A percentile compares a stretch with the other conserved stretches of the same genome.
These are phyloP conservation scores for Fraxinus xanthoxyloides DNA, from an alignment of 305 asterid genomes.

Conservation along the genomic window DNA sequence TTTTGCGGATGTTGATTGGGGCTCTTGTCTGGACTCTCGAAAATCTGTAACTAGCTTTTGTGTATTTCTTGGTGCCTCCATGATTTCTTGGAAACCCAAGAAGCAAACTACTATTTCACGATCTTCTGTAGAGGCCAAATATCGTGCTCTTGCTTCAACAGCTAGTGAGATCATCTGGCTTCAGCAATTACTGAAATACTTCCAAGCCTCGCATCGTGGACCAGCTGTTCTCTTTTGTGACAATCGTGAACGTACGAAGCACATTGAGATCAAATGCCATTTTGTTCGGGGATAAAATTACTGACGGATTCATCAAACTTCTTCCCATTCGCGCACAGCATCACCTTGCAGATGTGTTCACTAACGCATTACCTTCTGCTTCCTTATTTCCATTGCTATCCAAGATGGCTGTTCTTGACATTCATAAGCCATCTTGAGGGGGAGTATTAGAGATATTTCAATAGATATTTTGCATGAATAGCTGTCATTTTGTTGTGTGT, in stretches of 20 bases:
- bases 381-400: too few relatives aligned
- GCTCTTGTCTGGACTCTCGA: neutral
- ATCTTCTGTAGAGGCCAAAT: neutral
- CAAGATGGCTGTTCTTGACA: too few relatives aligned
- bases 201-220: neutral
- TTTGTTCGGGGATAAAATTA: neutral
- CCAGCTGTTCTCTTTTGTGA: neutral
- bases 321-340: neutral
- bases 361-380: too few relatives aligned
- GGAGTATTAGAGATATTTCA: too few relatives aligned
- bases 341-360: neutral
- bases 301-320: neutral
- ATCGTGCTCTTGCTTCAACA: neutral
- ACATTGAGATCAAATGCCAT: neutral
- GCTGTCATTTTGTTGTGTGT: too few relatives aligned
- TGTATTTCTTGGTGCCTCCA: too few relatives aligned
- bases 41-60: neutral
- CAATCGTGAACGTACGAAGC: too few relatives aligned
- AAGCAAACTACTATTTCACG: too few relatives aligned
- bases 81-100: neutral
- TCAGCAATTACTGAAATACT: neutral
- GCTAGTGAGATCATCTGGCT: neutral
- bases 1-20: neutral
- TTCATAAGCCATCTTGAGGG: too few relatives aligned
- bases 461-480: too few relatives aligned